Base-by-base conservation (phyloP, 1,139 yeast species). In the Eremothecium cymbalariae region DNA sequence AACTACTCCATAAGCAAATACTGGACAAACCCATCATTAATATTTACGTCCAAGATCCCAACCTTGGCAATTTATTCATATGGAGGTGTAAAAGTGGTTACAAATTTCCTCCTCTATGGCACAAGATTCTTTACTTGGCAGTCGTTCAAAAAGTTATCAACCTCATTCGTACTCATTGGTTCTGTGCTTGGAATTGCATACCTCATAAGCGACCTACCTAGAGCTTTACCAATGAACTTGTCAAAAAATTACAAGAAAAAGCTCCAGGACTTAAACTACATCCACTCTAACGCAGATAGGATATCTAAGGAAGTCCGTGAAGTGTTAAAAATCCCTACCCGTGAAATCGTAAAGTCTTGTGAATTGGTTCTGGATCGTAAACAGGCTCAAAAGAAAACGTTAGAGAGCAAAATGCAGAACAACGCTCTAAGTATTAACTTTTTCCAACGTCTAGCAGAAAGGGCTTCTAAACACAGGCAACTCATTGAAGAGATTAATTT, bases 161-260 rank as follows among this genome's bases (percentile, higher is more conserved):
- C 60, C 1, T 61, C 66, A 3, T 6, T 75, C 0, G 47, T 70
- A 1, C 45, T 77, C 4, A 66, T 78, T 11, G 71, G 72, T 1
- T 62, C 77, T 4, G 70, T 77, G 1, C 65, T 77, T 18, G 72
- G 86, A 0, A 62, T 75, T 1, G 77, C 77, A 27, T 85, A 83
- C 50, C 57, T 86, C 41, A 62, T 85, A 8, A 66, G 68, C 37
- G 98, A 90, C 55, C 75, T 93, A 12, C 96, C 96, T 2, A 73
- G 81, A 47, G 95, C 97, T 0, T 73, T 84, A 49, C 94, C 95
- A 16, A 68, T 86, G 47, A 86, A 86, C 39, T 70, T 86, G 41
- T 85, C 94, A 0, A 66, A 69, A 36, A 85, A 82, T 57, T 72
- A 88, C 45, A 72, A 71, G 43, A 55, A 53, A 6, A 82, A 80